Evolutionary conservation across 345 rosid genomes (phyloP).

Genomic region (Sonneratia alba): DNA sequence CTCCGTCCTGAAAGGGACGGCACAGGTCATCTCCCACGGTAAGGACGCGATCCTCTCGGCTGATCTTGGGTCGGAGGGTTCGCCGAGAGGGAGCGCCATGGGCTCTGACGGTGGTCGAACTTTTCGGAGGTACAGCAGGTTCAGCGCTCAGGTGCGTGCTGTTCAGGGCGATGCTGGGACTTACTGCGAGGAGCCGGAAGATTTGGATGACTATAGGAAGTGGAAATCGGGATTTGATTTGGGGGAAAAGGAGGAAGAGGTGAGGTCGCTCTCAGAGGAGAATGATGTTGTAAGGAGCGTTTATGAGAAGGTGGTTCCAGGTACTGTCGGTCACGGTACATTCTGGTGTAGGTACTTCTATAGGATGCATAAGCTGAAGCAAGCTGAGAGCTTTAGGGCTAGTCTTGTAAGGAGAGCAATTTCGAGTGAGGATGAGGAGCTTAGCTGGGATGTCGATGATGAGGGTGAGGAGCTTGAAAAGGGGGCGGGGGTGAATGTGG

Average conservation of each 20-base stretch:
- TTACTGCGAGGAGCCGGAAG: conserved; percentile 71
- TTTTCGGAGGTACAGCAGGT: conserved; percentile 52
- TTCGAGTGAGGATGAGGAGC: conserved; percentile 51
- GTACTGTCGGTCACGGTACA: conserved; percentile 46
- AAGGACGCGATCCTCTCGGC: conserved; percentile 58
- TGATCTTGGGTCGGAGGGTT: conserved; percentile 48
- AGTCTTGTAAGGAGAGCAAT: conserved; percentile 75
- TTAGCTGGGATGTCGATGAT: conserved; percentile 71
- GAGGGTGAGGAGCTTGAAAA: conserved; percentile 14
- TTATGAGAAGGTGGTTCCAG: conserved; percentile 46
- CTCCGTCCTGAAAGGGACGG: conserved; percentile 58
- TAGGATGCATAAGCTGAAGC: conserved; percentile 63
- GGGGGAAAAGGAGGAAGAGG: conserved; percentile 36
- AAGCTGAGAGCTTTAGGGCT: conserved; percentile 72
- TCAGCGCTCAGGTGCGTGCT: conserved; percentile 55
- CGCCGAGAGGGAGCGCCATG: conserved; percentile 19
- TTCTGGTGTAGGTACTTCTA: conserved; percentile 77
- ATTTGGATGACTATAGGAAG: conserved; percentile 46
- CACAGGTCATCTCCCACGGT: conserved; percentile 77
- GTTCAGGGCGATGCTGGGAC: conserved; percentile 58
- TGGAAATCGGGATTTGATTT: conserved; percentile 58
- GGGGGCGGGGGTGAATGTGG: conserved; percentile 7
- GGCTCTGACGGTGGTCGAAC: conserved; percentile 26
- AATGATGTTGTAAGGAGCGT: conserved; percentile 42
- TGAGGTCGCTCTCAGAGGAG: conserved; percentile 41